Base-by-base conservation (phyloP, 805 yeast species). In the Candida caryicola region DNA sequence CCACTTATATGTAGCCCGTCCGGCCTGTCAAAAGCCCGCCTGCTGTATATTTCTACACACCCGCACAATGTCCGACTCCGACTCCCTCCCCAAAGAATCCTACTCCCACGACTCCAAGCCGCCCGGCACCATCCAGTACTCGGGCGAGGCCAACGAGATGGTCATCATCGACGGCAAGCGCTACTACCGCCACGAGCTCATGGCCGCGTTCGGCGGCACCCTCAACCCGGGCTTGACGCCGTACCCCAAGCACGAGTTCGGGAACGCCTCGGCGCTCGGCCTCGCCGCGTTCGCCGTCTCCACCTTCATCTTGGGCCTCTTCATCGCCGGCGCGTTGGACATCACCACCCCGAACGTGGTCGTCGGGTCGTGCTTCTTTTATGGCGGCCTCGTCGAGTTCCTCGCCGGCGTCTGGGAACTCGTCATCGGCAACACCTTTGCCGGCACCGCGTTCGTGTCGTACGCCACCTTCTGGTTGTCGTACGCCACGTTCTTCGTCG, bases 151-250 rank as follows among this genome's bases (percentile, higher is more conserved):
- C 36, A 60, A 61, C 15, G 68, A 71, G 28, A 58, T 60, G 43
- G 61, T 74, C 29, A 62, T 63, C 40, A 62, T 74, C 30, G 73
- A 71, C 36, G 63, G 65, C 36, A 50, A 57, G 28, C 59, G 63
- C 17, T 74, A 77, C 57, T 65, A 68, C 39, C 70, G 76, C 37
- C 67, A 67, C 19, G 89, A 82, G 39, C 72, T 82, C 45, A 57
- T 77, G 46, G 66, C 66, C 23, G 88, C 86, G 2, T 80, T 81
- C 52, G 85, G 83, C 12, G 85, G 85, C 51, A 66, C 66, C 7
- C 59, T 73, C 40, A 69, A 69, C 34, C 66, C 76, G 4, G 72
- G 78, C 36, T 52, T 62, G 41, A 73, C 77, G 43, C 62, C 69
- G 15, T 59, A 66, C 40, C 71, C 81, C 4, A 53, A 59, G 34